A percentile compares a stretch with the other conserved stretches of the same genome.
These are phyloP conservation scores for Paramecium tetraurelia DNA, from an alignment of 73 alveolate genomes.

Conservation along the genomic window DNA sequence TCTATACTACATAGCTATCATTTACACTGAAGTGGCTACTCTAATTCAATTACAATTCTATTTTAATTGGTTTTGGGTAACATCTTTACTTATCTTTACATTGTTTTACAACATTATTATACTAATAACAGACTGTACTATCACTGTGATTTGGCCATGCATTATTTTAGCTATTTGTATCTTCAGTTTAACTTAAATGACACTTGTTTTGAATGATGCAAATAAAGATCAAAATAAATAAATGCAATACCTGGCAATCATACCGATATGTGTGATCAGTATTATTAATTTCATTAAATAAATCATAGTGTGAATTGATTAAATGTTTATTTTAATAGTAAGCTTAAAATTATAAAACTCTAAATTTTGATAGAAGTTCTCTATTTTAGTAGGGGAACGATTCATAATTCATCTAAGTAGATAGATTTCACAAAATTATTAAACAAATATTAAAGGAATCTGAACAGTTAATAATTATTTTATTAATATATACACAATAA, in stretches of 20 bases:
- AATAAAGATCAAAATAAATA: background rate
- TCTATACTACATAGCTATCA: background rate
- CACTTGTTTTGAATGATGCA: background rate
- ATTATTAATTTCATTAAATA: background rate
- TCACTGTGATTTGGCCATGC: background rate
- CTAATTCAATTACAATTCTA: background rate
- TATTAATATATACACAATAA: constrained; percentile 41
- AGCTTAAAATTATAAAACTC: background rate
- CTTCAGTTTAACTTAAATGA: background rate
- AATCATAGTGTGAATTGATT: background rate
- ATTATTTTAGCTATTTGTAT: background rate
- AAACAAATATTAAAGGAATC: background rate
- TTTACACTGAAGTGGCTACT: background rate
- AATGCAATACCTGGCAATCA: background rate
- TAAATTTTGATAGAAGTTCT: background rate
- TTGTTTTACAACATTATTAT: background rate
- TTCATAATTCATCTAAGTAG: background rate
- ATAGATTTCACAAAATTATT: background rate
- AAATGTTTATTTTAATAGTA: background rate
- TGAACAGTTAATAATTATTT: background rate
- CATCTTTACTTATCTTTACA: background rate
- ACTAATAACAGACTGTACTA: background rate
- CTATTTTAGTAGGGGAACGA: background rate
- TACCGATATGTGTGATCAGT: background rate
- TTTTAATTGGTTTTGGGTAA: background rate